Conservation (phyloP, 495 filamentous ascomycete genomes). For the Penicillium robsamsonii region DNA sequence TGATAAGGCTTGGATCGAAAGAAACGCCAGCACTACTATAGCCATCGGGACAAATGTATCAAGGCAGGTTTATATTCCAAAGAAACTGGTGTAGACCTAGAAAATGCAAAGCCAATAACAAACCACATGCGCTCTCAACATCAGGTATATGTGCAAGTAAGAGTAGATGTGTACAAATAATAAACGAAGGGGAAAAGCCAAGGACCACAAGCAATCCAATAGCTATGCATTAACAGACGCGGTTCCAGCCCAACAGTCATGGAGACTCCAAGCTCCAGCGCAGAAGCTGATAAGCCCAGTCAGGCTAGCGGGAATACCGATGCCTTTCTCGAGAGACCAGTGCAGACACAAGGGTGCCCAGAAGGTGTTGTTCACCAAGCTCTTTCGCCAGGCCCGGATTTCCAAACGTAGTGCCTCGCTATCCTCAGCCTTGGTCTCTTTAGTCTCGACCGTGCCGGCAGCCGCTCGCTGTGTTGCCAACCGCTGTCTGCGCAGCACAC, state of each 20-base stretch:
- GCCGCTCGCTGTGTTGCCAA: constrained; percentile 20
- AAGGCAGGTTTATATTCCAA: not conserved
- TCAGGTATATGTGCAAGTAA: constrained; percentile 13
- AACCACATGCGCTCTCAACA: not conserved
- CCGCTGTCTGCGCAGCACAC: constrained; percentile 35
- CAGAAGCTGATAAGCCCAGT: constrained; percentile 66
- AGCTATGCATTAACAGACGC: constrained; percentile 28
- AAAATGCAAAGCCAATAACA: not conserved
- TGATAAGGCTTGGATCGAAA: not conserved
- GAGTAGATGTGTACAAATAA: constrained; percentile 14
- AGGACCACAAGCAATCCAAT: not conserved
- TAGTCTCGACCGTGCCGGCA: constrained; percentile 17
- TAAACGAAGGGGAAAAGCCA: not conserved
- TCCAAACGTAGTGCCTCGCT: constrained; percentile 40
- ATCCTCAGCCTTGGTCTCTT: constrained; percentile 37
- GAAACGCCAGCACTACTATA: not conserved
- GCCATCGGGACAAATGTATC: not conserved
- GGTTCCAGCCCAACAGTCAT: constrained; percentile 40
- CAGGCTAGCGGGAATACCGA: constrained; percentile 65
- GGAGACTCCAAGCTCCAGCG: constrained; percentile 45
- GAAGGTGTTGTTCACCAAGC: constrained; percentile 48
- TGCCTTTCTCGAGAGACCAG: constrained; percentile 74
- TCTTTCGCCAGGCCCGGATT: constrained; percentile 45
- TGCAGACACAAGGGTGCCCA: constrained; percentile 69
- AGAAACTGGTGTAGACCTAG: not conserved